Evolutionary conservation across 169 alveolate species (phyloP), one percentile per base, ranked within the genome.

Genomic region (Toxoplasma gondii): DNA sequence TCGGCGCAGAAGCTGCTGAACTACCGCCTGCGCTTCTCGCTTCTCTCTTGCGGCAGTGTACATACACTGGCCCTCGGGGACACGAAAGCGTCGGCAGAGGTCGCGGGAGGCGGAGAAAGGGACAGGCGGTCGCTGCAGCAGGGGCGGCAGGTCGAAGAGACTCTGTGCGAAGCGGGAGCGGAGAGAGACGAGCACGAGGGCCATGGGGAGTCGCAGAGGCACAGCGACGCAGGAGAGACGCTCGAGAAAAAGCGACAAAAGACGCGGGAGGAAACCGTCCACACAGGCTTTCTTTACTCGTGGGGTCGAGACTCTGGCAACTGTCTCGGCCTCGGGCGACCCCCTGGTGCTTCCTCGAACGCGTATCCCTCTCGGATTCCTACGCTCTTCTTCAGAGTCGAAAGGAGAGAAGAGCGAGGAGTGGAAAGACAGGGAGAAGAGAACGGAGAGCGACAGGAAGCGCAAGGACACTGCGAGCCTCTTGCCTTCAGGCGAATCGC

Each of bases 261-360:
- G 44, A 67, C 12, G 64, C 39, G 54, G 90, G 90, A 38, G 86
- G 4, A 1, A n/a, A 31, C 49, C 27, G 27, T 78, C 86, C n/a
- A 29, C n/a, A 17, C 31, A 16, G 90, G 90, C 17, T 82, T 43
- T 36, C 41, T 82, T 24, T 82, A 82, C 41, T 64, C 67, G 38
- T 82, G 94, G 94, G 94, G 94, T 24, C 54, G 87, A 67, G 88
- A 92, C 80, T 82, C 88, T 31, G 88, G 80, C 74, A 92, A 92
- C 92, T 82, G 94, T 78, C 88, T 92, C 17, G 94, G 94, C n/a
- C 80, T 92, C 69, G 58, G 69, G 4, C 88, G 86, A 41, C 36
- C 91, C 36, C 43, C 45, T 16, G 92, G 45, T 10, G 90, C n/a
- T 24, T 1, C 17, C 41, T 22, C 67, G 43, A 67, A 2, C 43